Percentiles rank a stretch among this genome's conserved stretches.
These are phyloP conservation scores for Bolboschoenoplectus hybrid DNA, from an alignment of 202 grass and related monocot species.

Conservation along the genomic window DNA sequence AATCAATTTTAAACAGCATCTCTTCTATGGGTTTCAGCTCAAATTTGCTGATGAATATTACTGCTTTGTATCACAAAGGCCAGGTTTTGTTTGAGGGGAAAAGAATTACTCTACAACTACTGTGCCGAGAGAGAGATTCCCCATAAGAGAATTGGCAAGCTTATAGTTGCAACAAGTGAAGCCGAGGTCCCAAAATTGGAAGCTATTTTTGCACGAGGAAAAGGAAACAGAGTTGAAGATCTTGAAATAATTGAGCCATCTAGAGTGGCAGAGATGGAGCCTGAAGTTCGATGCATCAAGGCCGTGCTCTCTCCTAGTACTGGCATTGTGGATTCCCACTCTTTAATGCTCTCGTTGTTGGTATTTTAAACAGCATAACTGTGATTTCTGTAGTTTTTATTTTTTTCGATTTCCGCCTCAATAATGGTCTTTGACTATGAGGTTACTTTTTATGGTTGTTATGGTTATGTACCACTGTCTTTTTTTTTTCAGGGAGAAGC, in stretches of 20 bases:
- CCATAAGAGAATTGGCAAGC: slow-evolving; percentile 75
- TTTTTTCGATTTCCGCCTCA: not conserved
- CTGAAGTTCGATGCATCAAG: slow-evolving; percentile 77
- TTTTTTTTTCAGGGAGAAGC: slow-evolving; percentile 74
- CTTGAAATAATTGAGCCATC: slow-evolving; percentile 70
- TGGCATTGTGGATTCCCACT: slow-evolving; percentile 91
- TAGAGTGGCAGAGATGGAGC: slow-evolving; percentile 79
- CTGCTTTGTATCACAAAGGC: slow-evolving; percentile 52
- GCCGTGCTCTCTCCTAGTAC: slow-evolving; percentile 81
- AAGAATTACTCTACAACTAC: slow-evolving; percentile 89
- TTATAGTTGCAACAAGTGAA: slow-evolving; percentile 78
- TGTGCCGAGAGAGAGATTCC: slow-evolving; percentile 74
- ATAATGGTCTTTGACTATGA: slow-evolving; percentile 15
- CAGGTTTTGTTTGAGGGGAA: slow-evolving; percentile 79
- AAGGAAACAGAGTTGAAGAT: slow-evolving; percentile 73
- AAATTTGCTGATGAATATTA: not conserved
- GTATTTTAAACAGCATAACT: slow-evolving; percentile 44
- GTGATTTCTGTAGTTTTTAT: not conserved
- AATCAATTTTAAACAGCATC: not conserved
- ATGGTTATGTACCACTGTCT: not conserved
- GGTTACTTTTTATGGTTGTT: not conserved
- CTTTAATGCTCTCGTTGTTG: slow-evolving; percentile 86
- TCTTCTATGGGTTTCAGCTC: not conserved
- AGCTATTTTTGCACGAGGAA: slow-evolving; percentile 59
- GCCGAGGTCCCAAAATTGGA: slow-evolving; percentile 70